These are phyloP conservation scores for Irpex sp. DNA, from an alignment of 1,284 basidiomycete genomes.

Conservation along the genomic window DNA sequence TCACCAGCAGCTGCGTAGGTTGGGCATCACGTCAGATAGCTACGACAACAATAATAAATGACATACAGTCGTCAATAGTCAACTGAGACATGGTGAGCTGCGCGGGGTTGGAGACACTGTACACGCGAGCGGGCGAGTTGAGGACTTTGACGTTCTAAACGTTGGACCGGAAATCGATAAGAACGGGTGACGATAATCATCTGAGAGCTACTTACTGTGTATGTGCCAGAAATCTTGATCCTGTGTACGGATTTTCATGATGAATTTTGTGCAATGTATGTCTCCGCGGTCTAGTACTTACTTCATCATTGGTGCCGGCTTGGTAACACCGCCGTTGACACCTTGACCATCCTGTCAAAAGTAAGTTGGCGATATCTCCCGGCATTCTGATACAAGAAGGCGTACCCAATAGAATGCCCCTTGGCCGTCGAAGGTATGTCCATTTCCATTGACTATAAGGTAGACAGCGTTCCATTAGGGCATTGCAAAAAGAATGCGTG, in stretches of 20 bases:
- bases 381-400: background rate
- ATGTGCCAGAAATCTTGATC: conserved; percentile 53
- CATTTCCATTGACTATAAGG: conserved; percentile 35
- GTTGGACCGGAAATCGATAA: background rate
- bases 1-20: conserved; percentile 31
- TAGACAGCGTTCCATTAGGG: background rate
- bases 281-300: conserved; percentile 7
- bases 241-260: conserved; percentile 22
- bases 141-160: conserved; percentile 32
- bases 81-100: conserved; percentile 28
- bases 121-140: conserved; percentile 35
- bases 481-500: background rate
- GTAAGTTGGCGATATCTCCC: background rate
- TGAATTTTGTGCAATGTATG: background rate
- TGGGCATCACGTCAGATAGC: background rate
- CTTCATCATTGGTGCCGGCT: conserved; percentile 38
- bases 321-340: conserved; percentile 33
- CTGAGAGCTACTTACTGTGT: conserved; percentile 27
- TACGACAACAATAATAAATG: background rate
- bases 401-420: conserved; percentile 37
- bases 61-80: conserved; percentile 36
- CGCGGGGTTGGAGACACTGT: conserved; percentile 31
- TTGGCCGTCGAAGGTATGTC: conserved; percentile 36
- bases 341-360: conserved; percentile 33
- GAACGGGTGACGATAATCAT: background rate